Conservation (phyloP, 2,329 filamentous ascomycete species). For the Penicillium capsulatum region DNA sequence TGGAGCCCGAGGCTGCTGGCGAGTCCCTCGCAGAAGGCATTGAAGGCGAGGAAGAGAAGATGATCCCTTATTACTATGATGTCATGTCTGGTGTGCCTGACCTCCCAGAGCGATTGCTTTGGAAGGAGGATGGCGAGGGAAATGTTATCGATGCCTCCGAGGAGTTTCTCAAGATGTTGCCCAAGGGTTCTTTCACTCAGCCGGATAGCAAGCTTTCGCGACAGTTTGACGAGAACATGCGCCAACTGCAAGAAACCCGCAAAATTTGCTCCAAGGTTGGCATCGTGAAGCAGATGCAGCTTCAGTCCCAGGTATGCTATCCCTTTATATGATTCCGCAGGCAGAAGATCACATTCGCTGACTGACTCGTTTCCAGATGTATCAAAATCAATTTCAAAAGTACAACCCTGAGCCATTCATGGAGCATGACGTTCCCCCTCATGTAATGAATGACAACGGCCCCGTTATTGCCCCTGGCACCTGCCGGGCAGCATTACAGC, state of each 20-base stretch:
- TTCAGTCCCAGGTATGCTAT: slow-evolving; percentile 77
- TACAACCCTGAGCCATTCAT: slow-evolving; percentile 86
- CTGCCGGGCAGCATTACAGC: slow-evolving; percentile 78
- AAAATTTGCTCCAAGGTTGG: slow-evolving; percentile 95
- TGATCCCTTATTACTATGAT: slow-evolving; percentile 93
- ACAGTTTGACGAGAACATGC: slow-evolving; percentile 85
- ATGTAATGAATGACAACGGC: slow-evolving; percentile 83
- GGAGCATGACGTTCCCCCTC: slow-evolving; percentile 81
- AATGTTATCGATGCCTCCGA: slow-evolving; percentile 84
- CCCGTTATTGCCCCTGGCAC: slow-evolving; percentile 80
- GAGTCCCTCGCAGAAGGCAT: slow-evolving; percentile 94
- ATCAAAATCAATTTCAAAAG: slow-evolving; percentile 97
- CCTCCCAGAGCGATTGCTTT: slow-evolving; percentile 70
- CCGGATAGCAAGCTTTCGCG: slow-evolving; percentile 69
- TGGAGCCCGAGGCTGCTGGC: slow-evolving; percentile 50
- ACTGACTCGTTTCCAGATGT: slow-evolving; percentile 60
- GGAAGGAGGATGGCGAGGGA: slow-evolving; percentile 85
- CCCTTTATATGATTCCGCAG: neutral
- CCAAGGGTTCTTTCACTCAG: slow-evolving; percentile 68
- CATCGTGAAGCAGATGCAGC: slow-evolving; percentile 99
- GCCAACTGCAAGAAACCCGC: slow-evolving; percentile 92
- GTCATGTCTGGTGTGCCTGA: slow-evolving; percentile 80
- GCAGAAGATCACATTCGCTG: neutral
- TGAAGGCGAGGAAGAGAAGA: slow-evolving; percentile 76
- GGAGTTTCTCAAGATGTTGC: slow-evolving; percentile 74